Evolutionary conservation across 352 stramenopile species (phyloP), one percentile per base, ranked within the genome.

Genomic region (Pythium sukuiense): DNA sequence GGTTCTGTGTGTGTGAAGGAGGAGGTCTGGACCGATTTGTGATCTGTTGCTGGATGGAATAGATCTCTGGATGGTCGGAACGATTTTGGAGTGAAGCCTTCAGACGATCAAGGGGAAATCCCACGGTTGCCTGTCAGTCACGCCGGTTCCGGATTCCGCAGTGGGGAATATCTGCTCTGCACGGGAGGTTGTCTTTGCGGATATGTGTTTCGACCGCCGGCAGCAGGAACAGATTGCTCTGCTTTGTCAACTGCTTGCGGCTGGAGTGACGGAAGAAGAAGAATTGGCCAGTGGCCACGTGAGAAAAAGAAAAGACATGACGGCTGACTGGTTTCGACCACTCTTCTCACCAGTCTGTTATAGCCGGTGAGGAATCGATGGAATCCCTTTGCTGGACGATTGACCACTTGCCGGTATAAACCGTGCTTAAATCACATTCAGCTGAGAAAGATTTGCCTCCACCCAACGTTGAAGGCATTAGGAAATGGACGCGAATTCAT

Each of bases 211-310:
- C 45, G 45, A 52, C 45, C 45, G 45, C 13, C 9, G 45, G 45
- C 20, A n/a, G 45, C 13, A 29, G 29, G n/a, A 52, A 52, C 18
- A 18, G 11, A 1, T 18, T 14, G 45, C 29, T 24, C 16, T 52
- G 45, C 45, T 52, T 48, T 48, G 39, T 48, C 39, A 48, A 48
- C 39, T 48, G 39, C 39, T 48, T 48, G 3, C 39, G 39, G 39
- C 4, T 52, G 45, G 45, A 52, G n/a, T 52, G n/a, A 24, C 45
- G 16, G 20, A n/a, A 24, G 39, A n/a, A 24, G 39, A 29, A 52
- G 45, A 52, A 52, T 27, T 52, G 45, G 45, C 7, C 20, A 11
- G 12, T 24, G n/a, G 35, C 8, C 35, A 16, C 7, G 16, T 11
- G 45, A 52, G 20, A 52, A 27, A 20, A 52, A 52, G 45, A 52